Conservation (phyloP, 768 basidiomycete genomes). For the Mycena amicta region DNA sequence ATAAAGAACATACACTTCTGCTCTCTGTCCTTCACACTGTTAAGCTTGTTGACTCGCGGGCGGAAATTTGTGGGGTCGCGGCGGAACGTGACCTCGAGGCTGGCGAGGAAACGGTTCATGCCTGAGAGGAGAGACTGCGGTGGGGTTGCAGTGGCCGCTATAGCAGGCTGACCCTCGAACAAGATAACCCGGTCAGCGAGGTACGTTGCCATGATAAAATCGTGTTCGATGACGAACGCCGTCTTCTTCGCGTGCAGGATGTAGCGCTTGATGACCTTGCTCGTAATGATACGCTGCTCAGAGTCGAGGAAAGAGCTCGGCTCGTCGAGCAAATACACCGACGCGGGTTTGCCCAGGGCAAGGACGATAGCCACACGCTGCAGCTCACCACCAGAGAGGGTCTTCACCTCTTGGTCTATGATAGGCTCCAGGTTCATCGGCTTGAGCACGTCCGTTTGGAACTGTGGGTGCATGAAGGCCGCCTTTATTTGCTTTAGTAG, state of each 20-base stretch:
- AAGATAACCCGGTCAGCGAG: constrained; percentile 97
- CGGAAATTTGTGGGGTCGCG: constrained; percentile 95
- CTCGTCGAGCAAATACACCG: constrained; percentile 95
- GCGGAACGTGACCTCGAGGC: constrained; percentile 96
- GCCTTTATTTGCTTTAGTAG: constrained; percentile 92
- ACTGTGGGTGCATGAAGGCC: constrained; percentile 99
- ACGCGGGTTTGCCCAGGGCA: constrained; percentile 81
- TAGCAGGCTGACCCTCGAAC: constrained; percentile 84
- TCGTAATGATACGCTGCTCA: constrained; percentile 98
- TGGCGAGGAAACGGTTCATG: constrained; percentile 97
- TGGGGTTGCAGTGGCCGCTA: constrained; percentile 86
- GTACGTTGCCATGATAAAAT: constrained; percentile 99
- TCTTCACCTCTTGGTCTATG: constrained; percentile 98
- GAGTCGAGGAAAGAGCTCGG: constrained; percentile 96
- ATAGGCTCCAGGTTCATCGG: constrained; percentile 95
- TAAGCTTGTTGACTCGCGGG: constrained; percentile 82
- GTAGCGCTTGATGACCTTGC: constrained; percentile 96
- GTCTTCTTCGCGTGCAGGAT: constrained; percentile 97
- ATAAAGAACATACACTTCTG: constrained; percentile 62
- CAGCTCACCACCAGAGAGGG: constrained; percentile 96
- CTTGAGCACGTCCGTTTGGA: constrained; percentile 97
- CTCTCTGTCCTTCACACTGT: constrained; percentile 87
- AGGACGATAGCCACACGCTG: constrained; percentile 97
- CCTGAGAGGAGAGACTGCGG: constrained; percentile 94
- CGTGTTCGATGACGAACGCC: constrained; percentile 99